These are phyloP conservation scores for Diatrype stigma DNA, from an alignment of 2,329 filamentous ascomycete species.

Conservation along the genomic window DNA sequence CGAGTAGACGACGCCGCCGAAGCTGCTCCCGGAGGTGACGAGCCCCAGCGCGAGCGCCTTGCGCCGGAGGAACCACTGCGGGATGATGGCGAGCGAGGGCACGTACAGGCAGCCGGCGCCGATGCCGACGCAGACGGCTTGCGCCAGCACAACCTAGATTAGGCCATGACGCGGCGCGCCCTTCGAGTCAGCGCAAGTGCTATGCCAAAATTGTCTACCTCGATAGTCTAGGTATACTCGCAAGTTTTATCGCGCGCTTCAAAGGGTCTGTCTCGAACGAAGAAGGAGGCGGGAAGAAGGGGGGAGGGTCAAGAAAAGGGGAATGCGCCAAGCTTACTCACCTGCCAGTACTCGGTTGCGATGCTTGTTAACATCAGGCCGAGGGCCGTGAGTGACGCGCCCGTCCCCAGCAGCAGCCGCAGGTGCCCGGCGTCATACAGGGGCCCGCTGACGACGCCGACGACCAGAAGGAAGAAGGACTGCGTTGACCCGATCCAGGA, in stretches of 20 bases:
- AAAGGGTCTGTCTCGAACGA: too few relatives aligned
- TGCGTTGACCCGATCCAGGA: slow-evolving; percentile 26
- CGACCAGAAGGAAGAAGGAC: slow-evolving; percentile 24
- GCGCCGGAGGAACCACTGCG: slow-evolving; percentile 35
- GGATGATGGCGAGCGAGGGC: slow-evolving; percentile 35
- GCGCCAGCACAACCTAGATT: slow-evolving; percentile 31
- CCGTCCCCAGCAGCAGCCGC: slow-evolving; percentile 15
- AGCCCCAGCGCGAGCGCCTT: slow-evolving; percentile 40
- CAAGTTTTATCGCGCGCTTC: too few relatives aligned
- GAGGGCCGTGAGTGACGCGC: slow-evolving; percentile 20
- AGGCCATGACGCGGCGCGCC: too few relatives aligned
- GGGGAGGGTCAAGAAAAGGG: too few relatives aligned
- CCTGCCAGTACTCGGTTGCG: slow-evolving; percentile 30
- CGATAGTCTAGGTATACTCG: too few relatives aligned
- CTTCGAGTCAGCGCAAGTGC: too few relatives aligned
- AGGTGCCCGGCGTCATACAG: slow-evolving; percentile 26
- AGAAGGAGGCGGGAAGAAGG: too few relatives aligned
- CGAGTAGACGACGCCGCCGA: slow-evolving; percentile 36
- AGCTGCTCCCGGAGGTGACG: slow-evolving; percentile 35
- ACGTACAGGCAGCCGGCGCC: slow-evolving; percentile 37
- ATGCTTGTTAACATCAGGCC: slow-evolving; percentile 25
- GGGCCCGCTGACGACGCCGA: slow-evolving; percentile 24
- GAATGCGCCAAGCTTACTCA: too few relatives aligned
- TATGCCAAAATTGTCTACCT: too few relatives aligned
- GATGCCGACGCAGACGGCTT: slow-evolving; percentile 37